These are phyloP conservation scores for Tranzscheliella williamsii DNA, from an alignment of 1,284 basidiomycete genomes.

Conservation along the genomic window DNA sequence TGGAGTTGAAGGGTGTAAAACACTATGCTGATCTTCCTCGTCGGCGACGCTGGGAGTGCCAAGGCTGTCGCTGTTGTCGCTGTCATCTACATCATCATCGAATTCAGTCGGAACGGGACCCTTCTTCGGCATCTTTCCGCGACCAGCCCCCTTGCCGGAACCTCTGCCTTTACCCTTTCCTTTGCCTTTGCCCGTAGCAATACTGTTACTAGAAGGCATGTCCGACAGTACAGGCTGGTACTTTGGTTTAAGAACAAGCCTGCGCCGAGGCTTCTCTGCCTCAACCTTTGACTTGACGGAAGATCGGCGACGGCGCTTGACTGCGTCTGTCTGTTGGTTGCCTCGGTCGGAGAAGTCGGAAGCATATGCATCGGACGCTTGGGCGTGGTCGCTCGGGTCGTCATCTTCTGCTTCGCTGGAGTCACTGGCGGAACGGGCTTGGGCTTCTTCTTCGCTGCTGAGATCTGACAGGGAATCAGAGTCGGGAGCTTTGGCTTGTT, in stretches of 20 bases:
- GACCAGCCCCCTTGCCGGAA: conserved; percentile 10
- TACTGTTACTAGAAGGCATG: background rate
- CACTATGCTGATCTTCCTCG: background rate
- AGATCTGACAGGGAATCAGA: conserved; percentile 40
- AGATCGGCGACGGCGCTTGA: conserved; percentile 9
- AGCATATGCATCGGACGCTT: conserved; percentile 1
- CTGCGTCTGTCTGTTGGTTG: conserved; percentile 9
- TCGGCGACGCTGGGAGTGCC: conserved; percentile 31
- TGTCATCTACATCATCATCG: conserved; percentile 28
- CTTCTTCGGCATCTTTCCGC: conserved; percentile 35
- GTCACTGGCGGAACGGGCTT: conserved; percentile 5
- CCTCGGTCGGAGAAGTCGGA: background rate
- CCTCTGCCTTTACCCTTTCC: conserved; percentile 31
- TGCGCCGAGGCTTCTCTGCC: conserved; percentile 23
- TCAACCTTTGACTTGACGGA: conserved; percentile 5
- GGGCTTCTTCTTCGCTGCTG: conserved; percentile 33
- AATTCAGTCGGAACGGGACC: conserved; percentile 13
- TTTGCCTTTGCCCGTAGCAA: conserved; percentile 1
- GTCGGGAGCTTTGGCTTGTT: conserved; percentile 25
- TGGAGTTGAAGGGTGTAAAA: background rate
- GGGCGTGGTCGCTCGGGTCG: conserved; percentile 15
- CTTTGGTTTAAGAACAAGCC: conserved; percentile 34
- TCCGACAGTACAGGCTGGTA: conserved; percentile 15
- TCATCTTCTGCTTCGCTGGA: conserved; percentile 12
- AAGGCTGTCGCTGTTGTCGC: too few relatives aligned